Percentiles rank a stretch among this genome's conserved stretches.
These are phyloP conservation scores for Naganishia sp. DNA, from an alignment of 1,284 basidiomycete species.

Conservation along the genomic window DNA sequence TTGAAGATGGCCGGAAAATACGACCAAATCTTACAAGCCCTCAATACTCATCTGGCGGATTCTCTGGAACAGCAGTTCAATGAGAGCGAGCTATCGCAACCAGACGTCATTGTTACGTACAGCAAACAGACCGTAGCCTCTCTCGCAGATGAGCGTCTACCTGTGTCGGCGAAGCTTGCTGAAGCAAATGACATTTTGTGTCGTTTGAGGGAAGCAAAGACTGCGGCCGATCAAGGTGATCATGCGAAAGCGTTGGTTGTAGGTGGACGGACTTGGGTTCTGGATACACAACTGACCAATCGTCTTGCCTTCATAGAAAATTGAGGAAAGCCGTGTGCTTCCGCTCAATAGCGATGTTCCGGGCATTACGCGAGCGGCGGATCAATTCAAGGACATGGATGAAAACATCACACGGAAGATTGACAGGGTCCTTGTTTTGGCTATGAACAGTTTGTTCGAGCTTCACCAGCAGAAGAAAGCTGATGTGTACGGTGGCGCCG, in stretches of 20 bases:
- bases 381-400: slow-evolving; percentile 89
- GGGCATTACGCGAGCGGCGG: slow-evolving; percentile 80
- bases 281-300: background rate
- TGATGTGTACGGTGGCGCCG: slow-evolving; percentile 69
- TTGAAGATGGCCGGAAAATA: slow-evolving; percentile 95
- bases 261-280: slow-evolving; percentile 40
- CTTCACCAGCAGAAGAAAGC: slow-evolving; percentile 75
- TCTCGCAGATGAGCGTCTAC: slow-evolving; percentile 19
- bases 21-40: slow-evolving; percentile 79
- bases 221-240: slow-evolving; percentile 70
- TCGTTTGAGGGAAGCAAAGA: slow-evolving; percentile 71
- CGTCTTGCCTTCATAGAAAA: slow-evolving; percentile 3
- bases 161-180: slow-evolving; percentile 17
- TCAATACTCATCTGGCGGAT: slow-evolving; percentile 86
- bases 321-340: slow-evolving; percentile 86
- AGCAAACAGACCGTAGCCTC: slow-evolving; percentile 25
- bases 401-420: slow-evolving; percentile 81
- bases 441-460: slow-evolving; percentile 89
- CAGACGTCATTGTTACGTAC: slow-evolving; percentile 18
- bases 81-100: slow-evolving; percentile 31
- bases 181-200: slow-evolving; percentile 33
- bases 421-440: slow-evolving; percentile 81
- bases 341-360: slow-evolving; percentile 84
- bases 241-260: slow-evolving; percentile 80
- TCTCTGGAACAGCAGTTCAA: slow-evolving; percentile 65